phyloP scores from a whole-genome alignment of 83 land plant species.

The Picea engelmannii region DNA sequence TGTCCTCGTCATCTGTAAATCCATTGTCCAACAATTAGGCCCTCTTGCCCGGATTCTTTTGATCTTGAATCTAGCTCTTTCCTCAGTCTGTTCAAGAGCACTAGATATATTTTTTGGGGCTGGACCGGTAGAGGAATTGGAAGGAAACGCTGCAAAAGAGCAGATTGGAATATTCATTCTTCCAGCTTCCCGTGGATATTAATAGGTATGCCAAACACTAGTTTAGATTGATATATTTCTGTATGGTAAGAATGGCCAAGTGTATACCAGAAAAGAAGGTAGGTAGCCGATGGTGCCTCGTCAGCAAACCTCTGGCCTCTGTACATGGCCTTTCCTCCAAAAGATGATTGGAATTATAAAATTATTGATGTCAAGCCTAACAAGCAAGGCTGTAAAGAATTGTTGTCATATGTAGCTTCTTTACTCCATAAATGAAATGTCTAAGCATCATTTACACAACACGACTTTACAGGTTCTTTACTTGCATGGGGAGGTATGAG shows the following conservation, averaged over 20 bases:
- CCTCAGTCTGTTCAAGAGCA: not conserved
- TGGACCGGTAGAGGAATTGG: slow-evolving; percentile 4
- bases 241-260: slow-evolving; percentile 2
- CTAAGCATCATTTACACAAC: not conserved
- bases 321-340: slow-evolving; percentile 14
- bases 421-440: slow-evolving; percentile 6
- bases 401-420: not conserved
- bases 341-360: not conserved
- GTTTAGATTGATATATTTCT: slow-evolving; percentile 4
- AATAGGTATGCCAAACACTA: not conserved
- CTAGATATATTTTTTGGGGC: not conserved
- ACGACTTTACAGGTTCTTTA: not conserved
- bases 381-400: slow-evolving; percentile 9
- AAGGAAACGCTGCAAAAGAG: slow-evolving; percentile 5
- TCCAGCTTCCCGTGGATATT: not conserved
- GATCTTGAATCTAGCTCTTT: not conserved
- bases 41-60: not conserved
- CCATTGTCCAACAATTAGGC: not conserved
- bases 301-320: slow-evolving; percentile 6
- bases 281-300: not conserved
- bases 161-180: not conserved
- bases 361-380: slow-evolving; percentile 15
- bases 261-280: slow-evolving; percentile 10
- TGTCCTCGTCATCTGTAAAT: not conserved
- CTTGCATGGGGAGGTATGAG: not conserved